Evolutionary conservation across 2,329 filamentous ascomycete genomes (phyloP).

Genomic region (Trichoderma cornu-damae): DNA sequence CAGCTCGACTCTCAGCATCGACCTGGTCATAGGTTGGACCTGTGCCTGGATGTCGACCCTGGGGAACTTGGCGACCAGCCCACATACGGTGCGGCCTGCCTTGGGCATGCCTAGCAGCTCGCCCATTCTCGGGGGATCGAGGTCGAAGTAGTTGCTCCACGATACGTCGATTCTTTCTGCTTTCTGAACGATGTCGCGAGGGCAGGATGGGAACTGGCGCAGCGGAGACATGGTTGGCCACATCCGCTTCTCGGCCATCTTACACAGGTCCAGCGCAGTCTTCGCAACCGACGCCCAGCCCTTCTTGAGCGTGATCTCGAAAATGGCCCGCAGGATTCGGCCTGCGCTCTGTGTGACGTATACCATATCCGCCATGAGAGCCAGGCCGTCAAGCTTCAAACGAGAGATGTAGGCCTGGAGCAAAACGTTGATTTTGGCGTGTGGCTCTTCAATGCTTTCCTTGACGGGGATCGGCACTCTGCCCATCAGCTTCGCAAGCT

Average conservation of each 20-base stretch:
- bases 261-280: slow-evolving; percentile 88
- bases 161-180: slow-evolving; percentile 91
- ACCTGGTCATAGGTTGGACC: slow-evolving; percentile 90
- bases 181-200: slow-evolving; percentile 82
- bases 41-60: slow-evolving; percentile 88
- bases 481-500: slow-evolving; percentile 84
- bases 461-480: slow-evolving; percentile 95
- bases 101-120: slow-evolving; percentile 88
- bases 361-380: slow-evolving; percentile 96
- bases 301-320: slow-evolving; percentile 96
- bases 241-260: slow-evolving; percentile 99
- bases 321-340: slow-evolving; percentile 89
- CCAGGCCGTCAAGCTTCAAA: slow-evolving; percentile 86
- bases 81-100: slow-evolving; percentile 78
- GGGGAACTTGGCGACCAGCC: slow-evolving; percentile 86
- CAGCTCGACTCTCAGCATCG: slow-evolving; percentile 84
- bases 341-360: slow-evolving; percentile 98
- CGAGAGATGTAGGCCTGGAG: slow-evolving; percentile 95
- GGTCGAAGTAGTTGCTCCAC: slow-evolving; percentile 90
- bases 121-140: slow-evolving; percentile 94
- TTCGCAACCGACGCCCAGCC: slow-evolving; percentile 93
- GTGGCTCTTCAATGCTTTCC: slow-evolving; percentile 92
- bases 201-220: slow-evolving; percentile 79
- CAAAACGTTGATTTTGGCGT: slow-evolving; percentile 96
- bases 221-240: slow-evolving; percentile 98